Percentiles rank a stretch among this genome's conserved stretches.
phyloP scores from a whole-genome alignment of 352 stramenopile genomes.

The Blastocystis sp. region DNA sequence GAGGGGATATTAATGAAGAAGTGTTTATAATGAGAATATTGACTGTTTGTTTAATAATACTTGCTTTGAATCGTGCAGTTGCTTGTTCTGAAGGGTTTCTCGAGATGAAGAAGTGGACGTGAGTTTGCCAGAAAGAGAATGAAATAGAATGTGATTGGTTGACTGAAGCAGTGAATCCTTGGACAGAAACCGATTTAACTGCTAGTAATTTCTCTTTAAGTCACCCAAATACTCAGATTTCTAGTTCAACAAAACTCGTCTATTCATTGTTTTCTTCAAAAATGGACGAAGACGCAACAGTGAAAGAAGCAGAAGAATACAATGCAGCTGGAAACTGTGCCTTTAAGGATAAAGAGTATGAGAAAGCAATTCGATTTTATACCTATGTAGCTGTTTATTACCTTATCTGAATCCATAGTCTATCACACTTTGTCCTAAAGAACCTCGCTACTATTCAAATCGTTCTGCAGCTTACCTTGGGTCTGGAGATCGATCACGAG shows the following conservation, averaged over 20 bases:
- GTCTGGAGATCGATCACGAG: slow-evolving; percentile 62
- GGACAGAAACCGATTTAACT: neutral
- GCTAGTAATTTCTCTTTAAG: neutral
- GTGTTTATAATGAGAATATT: too few species aligned
- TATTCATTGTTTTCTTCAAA: neutral
- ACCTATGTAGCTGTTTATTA: slow-evolving; percentile 69
- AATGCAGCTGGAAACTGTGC: slow-evolving; percentile 75
- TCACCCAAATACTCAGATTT: too few species aligned
- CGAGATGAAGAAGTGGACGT: too few species aligned
- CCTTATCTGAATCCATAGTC: slow-evolving; percentile 73
- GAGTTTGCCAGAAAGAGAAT: neutral
- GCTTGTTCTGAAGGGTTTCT: too few species aligned
- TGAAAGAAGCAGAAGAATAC: slow-evolving; percentile 73
- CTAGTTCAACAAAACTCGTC: neutral
- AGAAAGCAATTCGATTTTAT: slow-evolving; percentile 75
- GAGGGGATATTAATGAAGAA: too few species aligned
- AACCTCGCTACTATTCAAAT: slow-evolving; percentile 71
- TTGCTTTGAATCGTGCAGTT: too few species aligned
- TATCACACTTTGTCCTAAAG: slow-evolving; percentile 71
- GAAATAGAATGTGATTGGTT: neutral
- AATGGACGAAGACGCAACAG: slow-evolving; percentile 63
- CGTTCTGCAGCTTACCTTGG: slow-evolving; percentile 53
- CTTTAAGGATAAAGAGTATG: slow-evolving; percentile 69
- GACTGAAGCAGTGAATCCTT: too few species aligned
- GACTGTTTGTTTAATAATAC: too few species aligned